Evolutionary conservation across 805 yeast species (phyloP).

Genomic region (Scheffersomyces coipomensis): DNA sequence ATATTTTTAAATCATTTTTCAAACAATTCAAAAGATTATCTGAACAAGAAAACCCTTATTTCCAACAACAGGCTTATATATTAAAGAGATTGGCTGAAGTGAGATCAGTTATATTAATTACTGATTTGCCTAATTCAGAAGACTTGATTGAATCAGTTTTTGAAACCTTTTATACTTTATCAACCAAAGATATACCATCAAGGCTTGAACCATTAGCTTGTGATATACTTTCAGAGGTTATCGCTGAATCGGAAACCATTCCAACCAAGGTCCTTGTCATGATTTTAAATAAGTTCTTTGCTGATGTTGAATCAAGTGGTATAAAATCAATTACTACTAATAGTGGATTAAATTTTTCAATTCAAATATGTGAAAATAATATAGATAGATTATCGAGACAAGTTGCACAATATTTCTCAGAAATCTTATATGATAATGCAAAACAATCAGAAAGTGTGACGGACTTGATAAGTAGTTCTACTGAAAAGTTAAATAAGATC

Average conservation of each 20-base stretch:
- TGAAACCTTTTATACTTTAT: slow-evolving; percentile 56
- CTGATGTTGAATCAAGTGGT: slow-evolving; percentile 5
- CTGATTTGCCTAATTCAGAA: slow-evolving; percentile 69
- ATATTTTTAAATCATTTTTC: slow-evolving; percentile 65
- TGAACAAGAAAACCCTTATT: slow-evolving; percentile 58
- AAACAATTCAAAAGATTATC: slow-evolving; percentile 56
- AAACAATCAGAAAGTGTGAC: slow-evolving; percentile 19
- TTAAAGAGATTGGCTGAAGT: slow-evolving; percentile 72
- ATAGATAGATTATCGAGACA: slow-evolving; percentile 73
- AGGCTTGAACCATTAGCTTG: slow-evolving; percentile 61
- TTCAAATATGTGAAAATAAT: slow-evolving; percentile 66
- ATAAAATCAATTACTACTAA: slow-evolving; percentile 33
- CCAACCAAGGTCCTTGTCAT: slow-evolving; percentile 60
- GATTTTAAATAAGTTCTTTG: slow-evolving; percentile 62
- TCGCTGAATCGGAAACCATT: slow-evolving; percentile 66
- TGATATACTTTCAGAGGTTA: slow-evolving; percentile 71
- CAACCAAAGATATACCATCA: slow-evolving; percentile 44
- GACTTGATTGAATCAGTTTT: slow-evolving; percentile 56
- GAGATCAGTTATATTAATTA: slow-evolving; percentile 66
- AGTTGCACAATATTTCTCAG: slow-evolving; percentile 77
- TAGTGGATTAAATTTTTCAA: slow-evolving; percentile 64
- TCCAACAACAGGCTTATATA: slow-evolving; percentile 60
- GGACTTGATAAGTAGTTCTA: slow-evolving; percentile 18
- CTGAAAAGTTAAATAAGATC: slow-evolving; percentile 53
- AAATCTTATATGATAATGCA: slow-evolving; percentile 57